These are phyloP conservation scores for Pelargonium myrrhifolium DNA, from an alignment of 441 rosid genomes.

Conservation along the genomic window DNA sequence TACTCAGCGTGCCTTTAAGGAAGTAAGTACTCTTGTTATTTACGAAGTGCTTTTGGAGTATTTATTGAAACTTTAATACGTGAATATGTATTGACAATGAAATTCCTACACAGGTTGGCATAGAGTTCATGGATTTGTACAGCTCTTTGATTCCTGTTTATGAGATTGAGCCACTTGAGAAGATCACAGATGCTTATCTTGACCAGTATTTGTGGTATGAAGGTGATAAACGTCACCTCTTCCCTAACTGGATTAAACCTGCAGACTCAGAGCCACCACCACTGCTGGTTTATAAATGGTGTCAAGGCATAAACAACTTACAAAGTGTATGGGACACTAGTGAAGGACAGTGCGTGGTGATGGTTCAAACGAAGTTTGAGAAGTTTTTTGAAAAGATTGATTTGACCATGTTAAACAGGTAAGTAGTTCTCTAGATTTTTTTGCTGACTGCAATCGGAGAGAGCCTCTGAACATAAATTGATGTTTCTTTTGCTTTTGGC, in stretches of 20 bases:
- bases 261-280: conserved; percentile 99
- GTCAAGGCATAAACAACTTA: conserved; percentile 95
- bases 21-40: conserved; percentile 38
- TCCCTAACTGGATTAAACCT: conserved; percentile 99
- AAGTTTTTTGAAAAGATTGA: conserved; percentile 97
- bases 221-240: conserved; percentile 96
- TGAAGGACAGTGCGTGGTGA: conserved; percentile 97
- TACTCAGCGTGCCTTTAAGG: conserved; percentile 96
- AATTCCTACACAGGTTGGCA: conserved; percentile 64
- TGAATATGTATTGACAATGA: not conserved
- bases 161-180: conserved; percentile 96
- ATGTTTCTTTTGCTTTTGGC: conserved; percentile 16
- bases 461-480: conserved; percentile 1
- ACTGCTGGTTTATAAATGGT: conserved; percentile 95
- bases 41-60: not conserved
- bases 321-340: conserved; percentile 97
- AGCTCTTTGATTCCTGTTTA: conserved; percentile 96
- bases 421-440: conserved; percentile 7
- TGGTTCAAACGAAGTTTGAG: conserved; percentile 98
- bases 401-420: conserved; percentile 96
- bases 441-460: not conserved
- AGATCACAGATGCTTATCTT: conserved; percentile 95
- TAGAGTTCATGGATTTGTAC: conserved; percentile 97
- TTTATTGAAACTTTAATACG: not conserved
- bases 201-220: conserved; percentile 99